These are phyloP conservation scores for Claviceps monticola DNA, from an alignment of 2,329 filamentous ascomycete species.

Conservation along the genomic window DNA sequence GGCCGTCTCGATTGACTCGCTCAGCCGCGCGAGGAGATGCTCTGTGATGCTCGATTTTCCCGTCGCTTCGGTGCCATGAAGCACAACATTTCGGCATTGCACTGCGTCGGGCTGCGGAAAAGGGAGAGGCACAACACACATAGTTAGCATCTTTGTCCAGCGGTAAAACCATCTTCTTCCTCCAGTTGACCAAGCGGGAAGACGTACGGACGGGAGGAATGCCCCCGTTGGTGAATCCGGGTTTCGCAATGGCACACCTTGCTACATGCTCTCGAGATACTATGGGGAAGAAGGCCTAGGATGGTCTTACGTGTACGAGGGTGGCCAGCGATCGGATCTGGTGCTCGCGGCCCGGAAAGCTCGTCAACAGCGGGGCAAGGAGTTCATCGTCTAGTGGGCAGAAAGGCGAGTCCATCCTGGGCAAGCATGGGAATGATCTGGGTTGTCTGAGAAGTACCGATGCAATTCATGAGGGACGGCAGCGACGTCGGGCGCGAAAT, in stretches of 20 bases:
- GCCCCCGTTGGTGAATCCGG: too few species aligned
- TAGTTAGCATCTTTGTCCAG: background rate
- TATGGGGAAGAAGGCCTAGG: background rate
- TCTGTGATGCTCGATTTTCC: constrained; percentile 66
- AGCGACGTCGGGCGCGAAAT: background rate
- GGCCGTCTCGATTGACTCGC: constrained; percentile 8
- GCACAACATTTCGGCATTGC: constrained; percentile 57
- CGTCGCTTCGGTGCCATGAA: constrained; percentile 76
- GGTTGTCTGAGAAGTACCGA: background rate
- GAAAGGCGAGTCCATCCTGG: constrained; percentile 28
- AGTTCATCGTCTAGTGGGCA: constrained; percentile 38
- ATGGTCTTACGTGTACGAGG: constrained; percentile 33
- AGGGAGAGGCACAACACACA: background rate
- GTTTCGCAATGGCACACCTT: background rate
- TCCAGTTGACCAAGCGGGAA: too few species aligned
- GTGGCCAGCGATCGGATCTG: constrained; percentile 46
- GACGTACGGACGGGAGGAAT: too few species aligned
- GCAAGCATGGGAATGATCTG: background rate
- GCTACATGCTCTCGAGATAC: too few species aligned
- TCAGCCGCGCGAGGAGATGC: constrained; percentile 24
- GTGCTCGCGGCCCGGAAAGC: constrained; percentile 42
- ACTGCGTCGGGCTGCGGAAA: constrained; percentile 44
- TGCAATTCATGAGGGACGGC: background rate
- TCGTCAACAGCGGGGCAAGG: constrained; percentile 28
- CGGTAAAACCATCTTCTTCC: background rate